Evolutionary conservation across 2,329 filamentous ascomycete species (phyloP).

Genomic region (Neodidymelliopsis sp.): DNA sequence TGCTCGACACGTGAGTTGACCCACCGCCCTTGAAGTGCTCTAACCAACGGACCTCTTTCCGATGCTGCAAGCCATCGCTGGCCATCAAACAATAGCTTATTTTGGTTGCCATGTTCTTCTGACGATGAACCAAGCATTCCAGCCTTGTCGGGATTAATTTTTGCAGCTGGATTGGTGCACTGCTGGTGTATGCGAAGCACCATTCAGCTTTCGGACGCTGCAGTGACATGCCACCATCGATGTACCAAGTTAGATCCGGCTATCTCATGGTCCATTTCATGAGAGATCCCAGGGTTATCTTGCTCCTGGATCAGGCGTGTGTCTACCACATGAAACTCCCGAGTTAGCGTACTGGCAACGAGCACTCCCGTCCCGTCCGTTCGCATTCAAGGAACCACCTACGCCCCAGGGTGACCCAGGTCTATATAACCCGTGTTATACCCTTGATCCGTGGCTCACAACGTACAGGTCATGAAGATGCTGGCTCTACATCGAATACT

Average conservation of each 20-base stretch:
- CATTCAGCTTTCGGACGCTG: constrained; percentile 2
- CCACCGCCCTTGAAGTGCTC: neutral
- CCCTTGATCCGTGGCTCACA: neutral
- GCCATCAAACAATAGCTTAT: constrained; percentile 6
- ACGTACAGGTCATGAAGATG: neutral
- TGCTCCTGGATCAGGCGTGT: neutral
- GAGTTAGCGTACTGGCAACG: neutral
- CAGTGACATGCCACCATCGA: neutral
- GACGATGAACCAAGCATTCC: neutral
- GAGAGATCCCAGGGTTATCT: neutral
- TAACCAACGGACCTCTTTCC: neutral
- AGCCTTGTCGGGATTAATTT: neutral
- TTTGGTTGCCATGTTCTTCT: neutral
- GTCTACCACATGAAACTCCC: neutral
- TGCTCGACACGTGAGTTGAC: neutral
- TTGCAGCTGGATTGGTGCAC: neutral
- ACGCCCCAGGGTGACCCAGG: neutral
- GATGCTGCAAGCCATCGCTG: constrained; percentile 6
- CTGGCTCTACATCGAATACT: neutral
- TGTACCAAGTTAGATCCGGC: neutral
- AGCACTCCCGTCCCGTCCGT: neutral
- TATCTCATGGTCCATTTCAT: neutral
- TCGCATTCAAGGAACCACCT: constrained; percentile 6
- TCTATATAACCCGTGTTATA: constrained; percentile 1
- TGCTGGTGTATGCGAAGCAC: neutral